Evolutionary conservation across 331 rosid species (phyloP).

Genomic region (Telfairia occidentalis): DNA sequence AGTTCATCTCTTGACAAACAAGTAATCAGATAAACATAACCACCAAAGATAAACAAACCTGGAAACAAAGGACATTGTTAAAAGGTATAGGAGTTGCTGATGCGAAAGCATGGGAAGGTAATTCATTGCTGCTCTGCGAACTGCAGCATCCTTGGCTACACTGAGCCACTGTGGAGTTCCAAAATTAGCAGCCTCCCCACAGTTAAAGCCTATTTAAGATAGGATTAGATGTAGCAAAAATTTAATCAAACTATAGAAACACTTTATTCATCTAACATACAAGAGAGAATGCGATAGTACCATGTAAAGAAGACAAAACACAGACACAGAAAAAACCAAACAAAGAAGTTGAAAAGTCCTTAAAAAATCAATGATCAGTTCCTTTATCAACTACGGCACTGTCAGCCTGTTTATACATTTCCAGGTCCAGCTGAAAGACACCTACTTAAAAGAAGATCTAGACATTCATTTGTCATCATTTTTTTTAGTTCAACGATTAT

Average conservation of each 20-base stretch:
- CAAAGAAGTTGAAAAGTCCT: background rate
- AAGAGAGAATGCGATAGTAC: background rate
- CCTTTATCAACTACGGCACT: background rate
- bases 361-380: background rate
- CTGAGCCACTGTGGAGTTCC: slow-evolving; percentile 95
- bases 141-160: slow-evolving; percentile 95
- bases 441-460: background rate
- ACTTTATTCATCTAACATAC: background rate
- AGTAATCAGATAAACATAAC: background rate
- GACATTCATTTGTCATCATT: background rate
- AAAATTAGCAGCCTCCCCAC: slow-evolving; percentile 99
- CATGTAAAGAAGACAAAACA: background rate
- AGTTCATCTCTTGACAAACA: background rate
- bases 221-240: background rate
- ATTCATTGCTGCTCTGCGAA: slow-evolving; percentile 95
- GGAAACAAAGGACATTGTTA: slow-evolving; percentile 89
- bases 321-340: background rate
- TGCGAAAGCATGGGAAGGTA: slow-evolving; percentile 99
- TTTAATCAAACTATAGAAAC: background rate
- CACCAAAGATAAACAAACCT: slow-evolving; percentile 38
- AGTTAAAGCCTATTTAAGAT: slow-evolving; percentile 59
- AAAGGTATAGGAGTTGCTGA: slow-evolving; percentile 88
- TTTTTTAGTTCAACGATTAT: too few relatives aligned
- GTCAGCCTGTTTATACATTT: background rate
- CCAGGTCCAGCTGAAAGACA: background rate